These are phyloP conservation scores for Sporothrix euskadiensis DNA, from an alignment of 2,329 filamentous ascomycete species.

Conservation along the genomic window DNA sequence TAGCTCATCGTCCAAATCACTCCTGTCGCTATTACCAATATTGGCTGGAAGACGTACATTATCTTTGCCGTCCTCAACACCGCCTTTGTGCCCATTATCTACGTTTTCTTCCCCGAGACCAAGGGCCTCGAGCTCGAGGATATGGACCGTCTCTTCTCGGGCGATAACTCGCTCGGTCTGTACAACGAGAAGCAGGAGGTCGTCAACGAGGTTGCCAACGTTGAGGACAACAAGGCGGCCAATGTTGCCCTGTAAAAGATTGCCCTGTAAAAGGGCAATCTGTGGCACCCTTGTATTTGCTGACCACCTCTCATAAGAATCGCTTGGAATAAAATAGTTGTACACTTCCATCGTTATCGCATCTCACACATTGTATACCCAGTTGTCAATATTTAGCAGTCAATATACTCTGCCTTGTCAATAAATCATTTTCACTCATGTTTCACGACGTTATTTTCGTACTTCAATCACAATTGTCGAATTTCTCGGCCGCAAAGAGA, in stretches of 20 bases:
- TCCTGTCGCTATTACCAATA: conserved; percentile 43
- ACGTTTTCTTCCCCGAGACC: conserved; percentile 67
- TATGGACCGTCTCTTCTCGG: conserved; percentile 55
- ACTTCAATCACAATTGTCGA: too few relatives aligned
- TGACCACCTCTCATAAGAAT: too few relatives aligned
- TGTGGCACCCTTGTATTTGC: too few relatives aligned
- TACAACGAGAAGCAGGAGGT: conserved; percentile 21
- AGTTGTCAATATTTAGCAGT: not conserved
- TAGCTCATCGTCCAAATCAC: conserved; percentile 28
- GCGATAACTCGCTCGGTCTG: conserved; percentile 21
- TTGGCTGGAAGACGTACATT: conserved; percentile 60
- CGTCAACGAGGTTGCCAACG: not conserved
- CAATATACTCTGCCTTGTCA: not conserved
- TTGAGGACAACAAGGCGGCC: conserved; percentile 14
- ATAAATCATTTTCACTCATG: not conserved
- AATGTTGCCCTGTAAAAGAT: not conserved
- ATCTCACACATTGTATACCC: not conserved
- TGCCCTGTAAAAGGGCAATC: too few relatives aligned
- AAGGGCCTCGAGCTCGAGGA: conserved; percentile 64
- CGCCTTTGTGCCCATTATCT: conserved; percentile 58
- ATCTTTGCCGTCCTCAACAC: conserved; percentile 68
- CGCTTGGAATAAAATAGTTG: not conserved
- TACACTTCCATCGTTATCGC: not conserved
- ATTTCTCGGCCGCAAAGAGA: not conserved
- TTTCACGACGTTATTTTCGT: too few relatives aligned